These are phyloP conservation scores for Aspergillus sp. DNA, from an alignment of 2,329 filamentous ascomycete species.

Conservation along the genomic window DNA sequence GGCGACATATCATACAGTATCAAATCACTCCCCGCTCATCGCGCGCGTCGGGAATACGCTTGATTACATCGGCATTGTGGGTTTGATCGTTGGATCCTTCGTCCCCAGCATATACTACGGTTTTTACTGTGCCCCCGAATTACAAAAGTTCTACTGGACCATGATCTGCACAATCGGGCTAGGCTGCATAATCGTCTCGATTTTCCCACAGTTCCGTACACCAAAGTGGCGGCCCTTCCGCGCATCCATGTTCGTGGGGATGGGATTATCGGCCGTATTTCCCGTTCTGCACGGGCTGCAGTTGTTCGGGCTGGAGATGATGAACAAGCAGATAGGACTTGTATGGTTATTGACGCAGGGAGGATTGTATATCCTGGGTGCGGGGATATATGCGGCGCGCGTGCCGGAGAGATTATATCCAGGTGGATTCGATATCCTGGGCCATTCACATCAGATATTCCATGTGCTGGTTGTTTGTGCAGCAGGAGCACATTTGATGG, in stretches of 20 bases:
- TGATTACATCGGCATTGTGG: constrained; percentile 90
- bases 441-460: constrained; percentile 93
- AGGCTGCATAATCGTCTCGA: constrained; percentile 69
- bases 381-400: constrained; percentile 74
- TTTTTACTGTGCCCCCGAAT: constrained; percentile 61
- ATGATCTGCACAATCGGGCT: constrained; percentile 71
- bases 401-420: constrained; percentile 77
- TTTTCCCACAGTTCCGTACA: constrained; percentile 76
- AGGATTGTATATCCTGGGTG: constrained; percentile 75
- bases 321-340: constrained; percentile 70
- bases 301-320: constrained; percentile 58
- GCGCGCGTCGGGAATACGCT: constrained; percentile 83
- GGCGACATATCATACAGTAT: constrained; percentile 75
- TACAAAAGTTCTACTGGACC: constrained; percentile 66
- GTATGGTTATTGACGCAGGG: constrained; percentile 76
- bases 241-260: constrained; percentile 79
- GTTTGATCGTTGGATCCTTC: constrained; percentile 84
- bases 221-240: constrained; percentile 78
- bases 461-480: constrained; percentile 82
- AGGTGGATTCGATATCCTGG: constrained; percentile 80
- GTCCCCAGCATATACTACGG: constrained; percentile 84
- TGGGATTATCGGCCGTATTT: constrained; percentile 76
- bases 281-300: constrained; percentile 71
- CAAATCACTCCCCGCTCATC: constrained; percentile 74
- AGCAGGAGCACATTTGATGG: constrained; percentile 71